Conservation (phyloP, 768 basidiomycete species). For the Psilocybe cyanescens region DNA sequence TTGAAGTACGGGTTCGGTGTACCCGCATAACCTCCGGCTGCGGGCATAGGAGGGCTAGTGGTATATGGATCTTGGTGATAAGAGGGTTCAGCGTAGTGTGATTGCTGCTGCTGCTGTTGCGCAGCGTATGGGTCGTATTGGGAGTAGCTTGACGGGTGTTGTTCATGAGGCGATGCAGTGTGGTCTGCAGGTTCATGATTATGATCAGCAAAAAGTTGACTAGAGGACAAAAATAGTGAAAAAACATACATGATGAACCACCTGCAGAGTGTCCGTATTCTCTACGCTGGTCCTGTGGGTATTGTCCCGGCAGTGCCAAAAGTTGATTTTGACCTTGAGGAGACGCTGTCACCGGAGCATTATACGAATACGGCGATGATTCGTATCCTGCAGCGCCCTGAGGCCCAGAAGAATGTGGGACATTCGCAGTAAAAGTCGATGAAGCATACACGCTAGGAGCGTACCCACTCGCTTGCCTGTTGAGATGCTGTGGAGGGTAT, state of each 20-base stretch:
- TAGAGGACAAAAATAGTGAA: slow-evolving; percentile 21
- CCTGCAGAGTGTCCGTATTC: slow-evolving; percentile 60
- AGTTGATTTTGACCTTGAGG: slow-evolving; percentile 39
- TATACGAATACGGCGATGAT: slow-evolving; percentile 30
- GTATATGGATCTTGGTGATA: slow-evolving; percentile 45
- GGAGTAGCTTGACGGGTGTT: slow-evolving; percentile 49
- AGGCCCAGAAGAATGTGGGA: slow-evolving; percentile 22
- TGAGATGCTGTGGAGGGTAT: slow-evolving; percentile 47
- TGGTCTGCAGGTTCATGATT: slow-evolving; percentile 46
- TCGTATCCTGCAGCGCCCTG: slow-evolving; percentile 25
- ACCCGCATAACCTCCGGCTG: slow-evolving; percentile 19
- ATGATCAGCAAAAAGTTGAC: slow-evolving; percentile 3
- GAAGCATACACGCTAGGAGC: slow-evolving; percentile 39
- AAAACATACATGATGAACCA: slow-evolving; percentile 56
- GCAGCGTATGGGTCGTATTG: slow-evolving; percentile 55
- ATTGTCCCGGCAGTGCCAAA: slow-evolving; percentile 33
- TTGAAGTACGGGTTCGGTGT: slow-evolving; percentile 31
- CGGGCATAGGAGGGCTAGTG: slow-evolving; percentile 20
- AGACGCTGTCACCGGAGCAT: slow-evolving; percentile 28
- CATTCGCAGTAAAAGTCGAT: slow-evolving; percentile 30
- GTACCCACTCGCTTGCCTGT: slow-evolving; percentile 39
- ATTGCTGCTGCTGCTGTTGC: slow-evolving; percentile 24
- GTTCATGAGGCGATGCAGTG: slow-evolving; percentile 52
- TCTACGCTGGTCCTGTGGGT: slow-evolving; percentile 36
- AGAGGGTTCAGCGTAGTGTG: slow-evolving; percentile 29